These are phyloP conservation scores for Bisporella sp. DNA, from an alignment of 2,329 filamentous ascomycete genomes.

Conservation along the genomic window DNA sequence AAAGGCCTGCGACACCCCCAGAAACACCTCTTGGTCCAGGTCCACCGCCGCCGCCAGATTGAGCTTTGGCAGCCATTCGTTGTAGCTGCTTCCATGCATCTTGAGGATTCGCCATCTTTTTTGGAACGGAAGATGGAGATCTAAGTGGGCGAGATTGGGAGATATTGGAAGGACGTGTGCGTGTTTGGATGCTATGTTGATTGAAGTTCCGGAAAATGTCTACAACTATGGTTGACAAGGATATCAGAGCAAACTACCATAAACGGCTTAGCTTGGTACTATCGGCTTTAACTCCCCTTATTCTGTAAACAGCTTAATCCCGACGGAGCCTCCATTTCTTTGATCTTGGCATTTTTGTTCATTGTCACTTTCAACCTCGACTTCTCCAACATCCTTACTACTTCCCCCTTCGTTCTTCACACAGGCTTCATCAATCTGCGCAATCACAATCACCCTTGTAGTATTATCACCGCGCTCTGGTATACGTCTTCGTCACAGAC, in stretches of 20 bases:
- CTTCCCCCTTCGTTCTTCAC: too few relatives aligned
- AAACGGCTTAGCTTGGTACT: neutral
- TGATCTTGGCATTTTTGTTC: too few relatives aligned
- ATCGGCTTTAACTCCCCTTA: neutral
- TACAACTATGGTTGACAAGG: neutral
- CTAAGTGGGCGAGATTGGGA: constrained; percentile 4
- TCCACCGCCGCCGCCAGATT: constrained; percentile 34
- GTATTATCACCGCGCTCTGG: too few relatives aligned
- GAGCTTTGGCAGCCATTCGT: constrained; percentile 53
- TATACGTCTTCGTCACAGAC: too few relatives aligned
- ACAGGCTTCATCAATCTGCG: too few relatives aligned
- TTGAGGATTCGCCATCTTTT: constrained; percentile 44
- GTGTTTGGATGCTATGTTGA: neutral
- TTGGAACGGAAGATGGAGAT: constrained; percentile 4
- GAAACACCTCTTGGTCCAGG: constrained; percentile 42
- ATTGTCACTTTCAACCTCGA: too few relatives aligned
- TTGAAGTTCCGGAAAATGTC: neutral
- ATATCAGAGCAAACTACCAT: neutral
- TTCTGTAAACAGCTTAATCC: too few relatives aligned
- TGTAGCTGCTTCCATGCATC: constrained; percentile 57
- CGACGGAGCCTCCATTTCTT: too few relatives aligned
- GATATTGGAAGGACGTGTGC: neutral
- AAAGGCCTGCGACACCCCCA: constrained; percentile 44
- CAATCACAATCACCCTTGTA: too few relatives aligned
- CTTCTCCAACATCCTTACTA: too few relatives aligned